phyloP scores from a whole-genome alignment of 345 rosid species.

The Eucalyptus pauciflora region DNA sequence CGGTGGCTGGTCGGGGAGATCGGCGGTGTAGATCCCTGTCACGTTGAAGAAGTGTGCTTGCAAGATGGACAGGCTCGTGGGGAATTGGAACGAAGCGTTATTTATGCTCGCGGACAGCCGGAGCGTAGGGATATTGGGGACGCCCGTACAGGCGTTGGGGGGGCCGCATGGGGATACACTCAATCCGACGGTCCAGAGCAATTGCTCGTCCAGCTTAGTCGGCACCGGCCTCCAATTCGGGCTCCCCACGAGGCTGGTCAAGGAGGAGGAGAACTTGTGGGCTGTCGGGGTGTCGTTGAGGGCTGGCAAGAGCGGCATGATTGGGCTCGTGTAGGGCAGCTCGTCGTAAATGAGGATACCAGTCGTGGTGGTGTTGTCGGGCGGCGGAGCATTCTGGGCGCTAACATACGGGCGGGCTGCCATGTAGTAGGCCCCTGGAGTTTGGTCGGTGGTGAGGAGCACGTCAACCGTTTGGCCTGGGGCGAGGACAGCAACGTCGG shows the following conservation, averaged over 20 bases:
- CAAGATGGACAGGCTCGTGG: conserved; percentile 33
- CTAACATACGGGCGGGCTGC: neutral
- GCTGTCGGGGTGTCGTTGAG: conserved; percentile 63
- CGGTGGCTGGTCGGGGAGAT: conserved; percentile 61
- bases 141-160: conserved; percentile 31
- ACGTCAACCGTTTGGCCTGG: conserved; percentile 11
- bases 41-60: conserved; percentile 47
- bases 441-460: conserved; percentile 3
- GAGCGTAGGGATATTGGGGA: neutral
- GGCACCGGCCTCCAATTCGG: conserved; percentile 75
- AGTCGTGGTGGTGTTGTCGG: conserved; percentile 5
- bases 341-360: neutral
- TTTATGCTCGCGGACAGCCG: conserved; percentile 61
- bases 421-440: neutral
- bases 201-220: conserved; percentile 38
- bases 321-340: neutral
- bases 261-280: conserved; percentile 37
- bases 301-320: conserved; percentile 61
- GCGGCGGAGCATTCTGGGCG: neutral
- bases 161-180: conserved; percentile 26
- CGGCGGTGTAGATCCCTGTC: conserved; percentile 41
- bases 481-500: neutral
- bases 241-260: conserved; percentile 26
- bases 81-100: conserved; percentile 47
- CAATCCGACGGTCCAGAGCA: conserved; percentile 64